These are phyloP conservation scores for Millerozyma miso DNA, from an alignment of 805 yeast genomes.

Conservation along the genomic window DNA sequence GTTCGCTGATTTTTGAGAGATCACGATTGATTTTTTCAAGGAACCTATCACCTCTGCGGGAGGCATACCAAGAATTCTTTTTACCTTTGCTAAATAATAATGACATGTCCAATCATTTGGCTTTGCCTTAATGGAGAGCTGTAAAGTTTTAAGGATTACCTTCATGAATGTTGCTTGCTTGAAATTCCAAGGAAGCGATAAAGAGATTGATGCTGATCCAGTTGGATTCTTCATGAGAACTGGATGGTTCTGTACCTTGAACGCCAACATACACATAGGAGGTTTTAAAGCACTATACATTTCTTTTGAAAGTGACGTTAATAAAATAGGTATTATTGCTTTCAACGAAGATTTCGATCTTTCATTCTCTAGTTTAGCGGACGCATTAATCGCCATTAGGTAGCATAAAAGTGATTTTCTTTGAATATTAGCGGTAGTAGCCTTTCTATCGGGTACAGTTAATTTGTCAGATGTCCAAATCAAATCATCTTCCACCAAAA, in stretches of 20 bases:
- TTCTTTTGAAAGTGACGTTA: conserved; percentile 55
- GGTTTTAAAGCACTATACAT: conserved; percentile 54
- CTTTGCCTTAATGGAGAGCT: conserved; percentile 42
- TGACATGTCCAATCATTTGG: conserved; percentile 57
- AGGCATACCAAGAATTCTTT: conserved; percentile 42
- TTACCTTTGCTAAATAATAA: conserved; percentile 56
- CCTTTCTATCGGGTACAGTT: conserved; percentile 57
- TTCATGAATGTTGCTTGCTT: conserved; percentile 28
- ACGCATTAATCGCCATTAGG: conserved; percentile 60
- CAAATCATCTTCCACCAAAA: conserved; percentile 80
- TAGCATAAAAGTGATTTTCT: conserved; percentile 69
- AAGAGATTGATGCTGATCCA: conserved; percentile 22
- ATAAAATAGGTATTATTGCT: conserved; percentile 40
- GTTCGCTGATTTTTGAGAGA: conserved; percentile 34
- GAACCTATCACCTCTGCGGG: conserved; percentile 35
- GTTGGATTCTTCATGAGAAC: conserved; percentile 23
- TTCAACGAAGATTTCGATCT: conserved; percentile 16
- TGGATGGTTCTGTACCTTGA: conserved; percentile 38
- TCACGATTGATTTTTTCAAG: conserved; percentile 40
- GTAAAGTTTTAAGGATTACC: conserved; percentile 40
- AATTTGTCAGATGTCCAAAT: conserved; percentile 90
- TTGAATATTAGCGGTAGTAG: conserved; percentile 59
- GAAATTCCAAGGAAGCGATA: conserved; percentile 18
- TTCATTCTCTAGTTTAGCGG: conserved; percentile 10
- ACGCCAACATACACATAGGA: conserved; percentile 64